Conservation (phyloP, 306 rosid genomes). For the Prunus mongolica region DNA sequence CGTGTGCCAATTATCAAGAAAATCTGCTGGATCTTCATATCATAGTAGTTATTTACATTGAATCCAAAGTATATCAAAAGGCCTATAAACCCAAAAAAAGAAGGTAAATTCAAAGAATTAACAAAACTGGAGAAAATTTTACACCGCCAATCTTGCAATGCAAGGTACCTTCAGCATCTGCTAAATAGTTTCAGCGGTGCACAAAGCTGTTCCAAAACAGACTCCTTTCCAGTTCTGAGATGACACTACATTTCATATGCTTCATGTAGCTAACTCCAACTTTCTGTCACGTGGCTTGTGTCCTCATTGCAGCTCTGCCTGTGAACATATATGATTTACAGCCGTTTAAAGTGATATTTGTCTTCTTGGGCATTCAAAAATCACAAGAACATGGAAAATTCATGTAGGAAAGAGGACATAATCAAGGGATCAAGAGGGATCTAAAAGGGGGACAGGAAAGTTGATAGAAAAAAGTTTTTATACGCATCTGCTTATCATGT, state of each 20-base stretch:
- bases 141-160: no score
- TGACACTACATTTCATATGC: background rate
- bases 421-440: background rate
- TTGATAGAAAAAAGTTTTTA: background rate
- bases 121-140: background rate
- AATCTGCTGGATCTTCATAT: background rate
- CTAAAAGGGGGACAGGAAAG: background rate
- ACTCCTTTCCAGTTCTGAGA: background rate
- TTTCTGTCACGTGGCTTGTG: conserved; percentile 42
- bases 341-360: background rate
- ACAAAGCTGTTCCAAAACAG: background rate
- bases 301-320: conserved; percentile 47
- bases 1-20: background rate
- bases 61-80: background rate
- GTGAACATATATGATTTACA: conserved; percentile 27
- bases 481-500: background rate
- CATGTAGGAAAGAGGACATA: conserved; percentile 3
- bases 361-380: background rate
- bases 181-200: background rate
- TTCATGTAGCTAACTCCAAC: conserved; percentile 29
- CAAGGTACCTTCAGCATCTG: background rate
- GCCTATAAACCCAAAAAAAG: no score
- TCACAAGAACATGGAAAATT: background rate
- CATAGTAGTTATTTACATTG: background rate
- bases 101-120: background rate